Base-by-base conservation (phyloP, 768 basidiomycete species). In the Mycena vulgaris region DNA sequence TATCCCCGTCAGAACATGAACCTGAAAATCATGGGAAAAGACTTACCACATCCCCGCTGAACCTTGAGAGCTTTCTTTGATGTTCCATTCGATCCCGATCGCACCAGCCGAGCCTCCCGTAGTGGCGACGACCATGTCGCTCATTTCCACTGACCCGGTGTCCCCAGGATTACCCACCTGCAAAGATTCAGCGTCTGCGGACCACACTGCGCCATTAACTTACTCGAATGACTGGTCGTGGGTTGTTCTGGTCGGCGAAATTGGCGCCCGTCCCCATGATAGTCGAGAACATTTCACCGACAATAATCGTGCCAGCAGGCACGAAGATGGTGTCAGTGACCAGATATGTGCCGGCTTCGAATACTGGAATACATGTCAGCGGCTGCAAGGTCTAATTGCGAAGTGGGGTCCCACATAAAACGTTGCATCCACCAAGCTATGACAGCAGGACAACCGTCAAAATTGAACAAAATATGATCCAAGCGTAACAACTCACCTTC, bases 121-220 rank as follows among this genome's bases (percentile, higher is more conserved):
- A n/a, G 84, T 84, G 11, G 82, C 79, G 56, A 86, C 81, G 33
- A 86, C 74, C 0, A 86, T 80, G 66, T 86, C 86, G 19, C 80
- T 71, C 63, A 86, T 78, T 71, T 87, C 86, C 42, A 83, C 63
- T 21, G 63, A 69, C 75, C 62, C 62, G 13, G 27, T 10, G 21
- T 63, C 62, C 6, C 62, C 62, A 21, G 48, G 27, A 53, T 63
- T 52, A 2, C 62, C 62, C n/a, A 63, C 62, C 62, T 52, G 11
- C 48, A 31, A 77, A 78, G 66, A 66, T 68, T 40, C 10, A 57
- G 30, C 10, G 5, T 25, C 42, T 6, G 42, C 42, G 42, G 47
- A 1, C 19, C 21, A 7, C 31, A 19, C 25, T 2, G 4, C 14
- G 21, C 1, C 6, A 28, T 33, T 11, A 25, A 42, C 68, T 75